Evolutionary conservation across 208 protist genomes (phyloP), one percentile per base, ranked within the genome.

Genomic region (Baffinella frigidus): DNA sequence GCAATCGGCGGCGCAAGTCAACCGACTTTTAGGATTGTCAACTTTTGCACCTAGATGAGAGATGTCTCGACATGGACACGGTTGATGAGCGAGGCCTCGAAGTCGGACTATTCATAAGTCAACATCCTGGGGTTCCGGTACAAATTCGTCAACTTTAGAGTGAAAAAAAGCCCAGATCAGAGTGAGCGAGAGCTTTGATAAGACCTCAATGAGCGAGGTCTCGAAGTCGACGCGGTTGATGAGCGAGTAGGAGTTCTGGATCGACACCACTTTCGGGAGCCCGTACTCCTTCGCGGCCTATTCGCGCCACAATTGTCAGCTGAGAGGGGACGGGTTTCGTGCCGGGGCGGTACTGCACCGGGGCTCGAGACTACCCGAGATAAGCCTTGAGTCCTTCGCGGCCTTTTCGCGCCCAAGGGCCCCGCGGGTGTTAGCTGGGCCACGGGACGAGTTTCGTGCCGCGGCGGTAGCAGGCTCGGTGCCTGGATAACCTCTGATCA

Each of bases 241-340:
- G 62, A 90, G 83, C 11, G 83, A 90, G 83, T 90, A 90, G 83
- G 36, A 51, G 83, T 90, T 90, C 51, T 90, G 83, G 39, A 90
- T 43, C 27, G 83, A 90, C 20, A 90, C 61, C n/a, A 51, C 51
- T 39, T 90, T 90, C 5, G 83, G 33, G n/a, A 90, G 51, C 0
- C 83, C 83, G 51, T 90, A 20, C 77, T 87, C 77, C n/a, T n/a
- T n/a, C n/a, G n/a, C n/a, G n/a, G n/a, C n/a, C n/a, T n/a, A n/a
- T n/a, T n/a, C n/a, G n/a, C n/a, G n/a, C n/a, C n/a, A 17, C 48
- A 24, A 17, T 56, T 56, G 48, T 7, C 17, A 17, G 11, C 11
- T 24, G 48, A 56, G 48, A 56, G 48, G 17, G 48, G 11, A 56
- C 11, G 48, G 48, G 11, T 56, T 24, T 7, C 11, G 48, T 56